Base-by-base conservation (phyloP, 148 eudicot species). In the Nepenthes mirabilis region DNA sequence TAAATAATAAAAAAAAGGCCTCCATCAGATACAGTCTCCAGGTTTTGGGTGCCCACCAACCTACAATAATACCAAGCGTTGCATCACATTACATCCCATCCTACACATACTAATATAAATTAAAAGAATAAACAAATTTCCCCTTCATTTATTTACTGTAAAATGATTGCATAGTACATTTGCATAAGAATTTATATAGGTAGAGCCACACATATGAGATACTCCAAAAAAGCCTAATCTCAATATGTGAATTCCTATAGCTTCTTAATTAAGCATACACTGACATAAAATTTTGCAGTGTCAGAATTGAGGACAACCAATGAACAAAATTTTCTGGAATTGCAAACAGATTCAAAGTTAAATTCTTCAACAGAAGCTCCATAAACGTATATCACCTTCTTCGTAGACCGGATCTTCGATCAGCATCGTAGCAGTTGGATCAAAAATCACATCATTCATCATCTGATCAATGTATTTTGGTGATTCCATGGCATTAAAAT, bases 381-480 rank as follows among this genome's bases (percentile, higher is more conserved):
- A 90, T 9, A 90, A 70, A 13, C 76, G 72, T 51, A 90, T 81
- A 61, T 90, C 95, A 35, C 73, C 75, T 7, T 82, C 95, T 69
- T 86, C 86, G 61, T 73, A 80, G 60, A 64, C 73, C 62, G 84
- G 13, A 49, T 49, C n/a, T n/a, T 49, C 85, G 11, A 49, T 49
- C 52, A 49, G 6, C 52, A 49, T 49, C 52, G 11, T 49, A 2
- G 70, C 47, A 1, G 88, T 80, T 73, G 84, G 79, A 51, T 5
- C 6, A n/a, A 86, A 86, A 55, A 80, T 74, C 55, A 72, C 59
- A 54, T 77, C 74, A 49, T 74, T 71, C 51, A 83, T 61, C 74
- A 76, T 65, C 0, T 67, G 55, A 57, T 86, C 94, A 13, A 56
- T 37, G 79, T 70, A 77, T 51, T 78, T 83, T 2, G 89, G 93